A percentile compares a stretch with the other conserved stretches of the same genome.
Evolutionary conservation across 768 basidiomycete genomes (phyloP).

Genomic region (Lactarius vividus): DNA sequence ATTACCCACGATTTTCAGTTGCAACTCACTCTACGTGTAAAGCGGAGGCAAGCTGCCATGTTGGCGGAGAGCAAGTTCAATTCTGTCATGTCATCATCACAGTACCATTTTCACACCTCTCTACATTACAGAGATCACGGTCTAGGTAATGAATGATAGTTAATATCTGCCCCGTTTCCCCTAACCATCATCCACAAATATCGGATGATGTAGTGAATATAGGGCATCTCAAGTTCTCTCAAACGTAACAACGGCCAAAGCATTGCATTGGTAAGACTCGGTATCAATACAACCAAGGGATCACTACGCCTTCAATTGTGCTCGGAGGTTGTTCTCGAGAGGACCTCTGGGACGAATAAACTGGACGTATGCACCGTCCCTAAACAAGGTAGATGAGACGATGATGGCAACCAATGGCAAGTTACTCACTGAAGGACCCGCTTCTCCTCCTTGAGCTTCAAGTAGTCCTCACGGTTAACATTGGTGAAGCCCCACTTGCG

Average conservation of each 20-base stretch:
- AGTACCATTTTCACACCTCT: constrained; percentile 21
- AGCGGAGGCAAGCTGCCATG: constrained; percentile 71
- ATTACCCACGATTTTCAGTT: neutral
- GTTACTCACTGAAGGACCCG: constrained; percentile 73
- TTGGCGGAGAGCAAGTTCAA: neutral
- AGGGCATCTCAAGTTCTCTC: constrained; percentile 37
- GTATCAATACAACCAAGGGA: constrained; percentile 31
- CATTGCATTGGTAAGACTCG: constrained; percentile 28
- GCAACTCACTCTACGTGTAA: constrained; percentile 55
- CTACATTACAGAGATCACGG: constrained; percentile 23
- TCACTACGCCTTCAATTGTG: constrained; percentile 70
- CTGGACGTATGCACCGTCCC: constrained; percentile 94
- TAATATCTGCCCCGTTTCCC: constrained; percentile 80
- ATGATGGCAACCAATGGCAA: neutral
- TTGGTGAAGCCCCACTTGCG: constrained; percentile 99
- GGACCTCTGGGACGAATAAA: constrained; percentile 88
- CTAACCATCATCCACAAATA: constrained; percentile 60
- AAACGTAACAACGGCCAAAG: constrained; percentile 15
- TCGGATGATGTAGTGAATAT: constrained; percentile 75
- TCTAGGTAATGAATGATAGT: constrained; percentile 32
- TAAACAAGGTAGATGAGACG: constrained; percentile 33
- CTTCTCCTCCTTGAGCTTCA: constrained; percentile 86
- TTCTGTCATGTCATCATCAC: constrained; percentile 8
- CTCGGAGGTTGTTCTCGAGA: constrained; percentile 81
- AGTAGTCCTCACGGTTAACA: constrained; percentile 86